phyloP scores from a whole-genome alignment of 2,329 filamentous ascomycete species.

The Claviceps sp. region DNA sequence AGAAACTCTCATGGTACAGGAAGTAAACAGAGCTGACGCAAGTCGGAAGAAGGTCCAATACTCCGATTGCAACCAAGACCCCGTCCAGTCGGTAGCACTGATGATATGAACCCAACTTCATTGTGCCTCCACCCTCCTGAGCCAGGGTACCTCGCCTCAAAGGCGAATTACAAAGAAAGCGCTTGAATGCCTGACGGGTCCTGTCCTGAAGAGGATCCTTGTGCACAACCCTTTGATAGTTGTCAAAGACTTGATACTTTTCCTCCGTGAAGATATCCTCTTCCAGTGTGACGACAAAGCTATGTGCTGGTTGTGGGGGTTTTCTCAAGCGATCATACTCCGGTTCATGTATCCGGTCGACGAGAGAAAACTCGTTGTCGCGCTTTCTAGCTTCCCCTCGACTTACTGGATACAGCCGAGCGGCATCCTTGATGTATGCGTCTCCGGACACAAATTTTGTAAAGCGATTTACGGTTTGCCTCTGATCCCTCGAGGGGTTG shows the following conservation, averaged over 20 bases:
- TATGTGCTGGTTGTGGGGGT: slow-evolving; percentile 52
- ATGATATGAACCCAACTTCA: slow-evolving; percentile 59
- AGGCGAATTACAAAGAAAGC: slow-evolving; percentile 63
- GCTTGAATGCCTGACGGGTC: slow-evolving; percentile 46
- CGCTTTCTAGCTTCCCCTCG: slow-evolving; percentile 51
- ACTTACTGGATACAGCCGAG: slow-evolving; percentile 50
- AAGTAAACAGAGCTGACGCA: slow-evolving; percentile 76
- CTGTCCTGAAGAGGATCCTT: slow-evolving; percentile 49
- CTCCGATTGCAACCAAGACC: slow-evolving; percentile 58
- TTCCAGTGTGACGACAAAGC: slow-evolving; percentile 57
- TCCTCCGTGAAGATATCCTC: slow-evolving; percentile 58
- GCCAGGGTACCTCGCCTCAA: slow-evolving; percentile 33
- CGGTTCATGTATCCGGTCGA: slow-evolving; percentile 54
- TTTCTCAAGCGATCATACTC: slow-evolving; percentile 42
- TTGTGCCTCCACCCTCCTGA: slow-evolving; percentile 34
- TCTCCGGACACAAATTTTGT: slow-evolving; percentile 58
- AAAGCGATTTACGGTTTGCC: slow-evolving; percentile 65
- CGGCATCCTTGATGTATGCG: slow-evolving; percentile 49
- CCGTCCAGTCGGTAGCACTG: slow-evolving; percentile 73
- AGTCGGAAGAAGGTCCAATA: slow-evolving; percentile 63
- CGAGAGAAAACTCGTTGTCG: slow-evolving; percentile 54
- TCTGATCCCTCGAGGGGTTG: slow-evolving; percentile 56
- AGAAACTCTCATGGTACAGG: slow-evolving; percentile 63
- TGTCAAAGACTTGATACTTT: slow-evolving; percentile 58
- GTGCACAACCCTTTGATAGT: slow-evolving; percentile 66